Evolutionary conservation across 176 grass and related monocot genomes (phyloP), one percentile per base, ranked within the genome.

Genomic region (Triticum urartu): DNA sequence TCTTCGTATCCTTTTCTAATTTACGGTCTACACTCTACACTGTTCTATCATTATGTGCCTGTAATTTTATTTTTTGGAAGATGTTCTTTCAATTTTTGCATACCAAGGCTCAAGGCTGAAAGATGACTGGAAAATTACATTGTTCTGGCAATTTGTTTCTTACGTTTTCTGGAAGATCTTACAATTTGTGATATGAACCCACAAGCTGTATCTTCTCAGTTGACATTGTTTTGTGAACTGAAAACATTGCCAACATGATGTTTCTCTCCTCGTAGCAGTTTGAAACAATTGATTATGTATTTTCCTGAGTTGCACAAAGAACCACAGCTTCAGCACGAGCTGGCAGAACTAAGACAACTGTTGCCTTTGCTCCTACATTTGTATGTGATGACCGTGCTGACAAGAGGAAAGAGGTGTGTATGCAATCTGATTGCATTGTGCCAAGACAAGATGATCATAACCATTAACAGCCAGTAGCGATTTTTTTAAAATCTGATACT

Each of bases 1-100:
- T 92, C 93, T 61, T 95, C 91, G 91, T 92, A 95, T 95, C 88
- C 93, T 91, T 91, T 83, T 83, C 35, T 89, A 60, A 77, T 70
- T 50, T 56, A 56, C 33, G 9, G 28, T 34, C 43, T 76, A 76
- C 72, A 52, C 4, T 78, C 34, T 60, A 22, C 72, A 43, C 62
- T 48, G 34, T 60, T 75, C 48, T 58, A 26, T 35, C 32, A 12
- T 40, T 85, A 68, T 81, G 58, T 62, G n/a, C 69, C 68, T 81
- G 45, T 60, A 76, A 11, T 76, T 81, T 79, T 68, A 7, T 30
- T 14, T 50, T 81, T 81, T 15, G 6, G 56, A 13, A 64, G 15
- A 39, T 50, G 0, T 52, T 11, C 65, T 70, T 90, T 20, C 0
- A 52, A 40, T 18, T 36, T 62, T 78, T 78, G 62, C 64, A 72